These are phyloP conservation scores for Penicillium cinerascens DNA, from an alignment of 495 filamentous ascomycete genomes.

Conservation along the genomic window DNA sequence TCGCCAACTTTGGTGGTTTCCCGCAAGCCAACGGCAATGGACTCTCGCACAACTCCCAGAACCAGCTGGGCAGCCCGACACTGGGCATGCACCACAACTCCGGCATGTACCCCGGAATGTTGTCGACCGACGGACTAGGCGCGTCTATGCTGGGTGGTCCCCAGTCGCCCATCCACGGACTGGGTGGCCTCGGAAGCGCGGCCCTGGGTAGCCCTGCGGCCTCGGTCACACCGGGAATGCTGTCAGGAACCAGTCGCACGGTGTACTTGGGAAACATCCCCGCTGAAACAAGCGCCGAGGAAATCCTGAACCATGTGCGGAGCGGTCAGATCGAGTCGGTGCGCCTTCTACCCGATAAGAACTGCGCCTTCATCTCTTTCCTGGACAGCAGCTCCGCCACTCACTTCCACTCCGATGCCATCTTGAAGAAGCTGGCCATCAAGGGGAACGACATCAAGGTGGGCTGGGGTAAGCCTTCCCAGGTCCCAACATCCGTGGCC, in stretches of 20 bases:
- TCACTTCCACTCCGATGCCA: constrained; percentile 98
- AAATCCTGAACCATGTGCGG: constrained; percentile 93
- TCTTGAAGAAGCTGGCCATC: constrained; percentile 97
- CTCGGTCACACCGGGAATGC: constrained; percentile 71
- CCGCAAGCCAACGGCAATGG: constrained; percentile 61
- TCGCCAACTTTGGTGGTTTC: constrained; percentile 77
- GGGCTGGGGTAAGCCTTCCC: constrained; percentile 97
- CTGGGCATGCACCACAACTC: constrained; percentile 66
- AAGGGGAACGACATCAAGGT: constrained; percentile 99
- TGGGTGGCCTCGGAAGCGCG: constrained; percentile 56
- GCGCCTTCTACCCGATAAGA: constrained; percentile 93
- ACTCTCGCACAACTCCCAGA: constrained; percentile 55
- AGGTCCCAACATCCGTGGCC: constrained; percentile 94
- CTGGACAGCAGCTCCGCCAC: constrained; percentile 94
- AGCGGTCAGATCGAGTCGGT: constrained; percentile 99
- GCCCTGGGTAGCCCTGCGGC: constrained; percentile 60
- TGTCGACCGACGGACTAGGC: constrained; percentile 71
- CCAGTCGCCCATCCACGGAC: constrained; percentile 80
- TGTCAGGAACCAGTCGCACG: constrained; percentile 89
- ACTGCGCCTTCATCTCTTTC: constrained; percentile 99
- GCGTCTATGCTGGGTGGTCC: constrained; percentile 68
- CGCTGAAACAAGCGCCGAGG: constrained; percentile 95
- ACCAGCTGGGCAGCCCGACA: constrained; percentile 54
- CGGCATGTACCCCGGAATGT: constrained; percentile 71
- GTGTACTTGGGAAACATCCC: constrained; percentile 98